These are phyloP conservation scores for Acacia melanoxylon DNA, from an alignment of 306 rosid species.

Conservation along the genomic window DNA sequence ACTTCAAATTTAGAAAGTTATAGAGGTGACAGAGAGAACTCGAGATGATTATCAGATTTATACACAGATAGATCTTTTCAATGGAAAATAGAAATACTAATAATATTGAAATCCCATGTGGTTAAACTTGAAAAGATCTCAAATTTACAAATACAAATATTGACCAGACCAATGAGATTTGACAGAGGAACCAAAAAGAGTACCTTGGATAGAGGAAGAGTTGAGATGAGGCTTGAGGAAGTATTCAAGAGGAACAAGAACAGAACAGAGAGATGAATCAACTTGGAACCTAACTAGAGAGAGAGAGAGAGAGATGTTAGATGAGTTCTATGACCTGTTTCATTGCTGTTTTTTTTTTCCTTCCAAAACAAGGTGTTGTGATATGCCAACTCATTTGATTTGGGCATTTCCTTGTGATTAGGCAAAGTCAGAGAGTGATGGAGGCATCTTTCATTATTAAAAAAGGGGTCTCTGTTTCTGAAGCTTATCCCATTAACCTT, in stretches of 20 bases:
- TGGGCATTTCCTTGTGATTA: slow-evolving; percentile 41
- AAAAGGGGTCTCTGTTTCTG: slow-evolving; percentile 24
- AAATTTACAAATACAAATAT: slow-evolving; percentile 1
- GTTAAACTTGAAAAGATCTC: not conserved
- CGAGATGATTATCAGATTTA: not conserved
- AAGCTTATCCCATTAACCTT: slow-evolving; percentile 10
- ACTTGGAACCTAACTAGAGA: slow-evolving; percentile 31
- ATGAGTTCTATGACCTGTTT: slow-evolving; percentile 34
- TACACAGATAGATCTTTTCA: not conserved
- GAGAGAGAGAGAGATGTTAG: slow-evolving; percentile 10
- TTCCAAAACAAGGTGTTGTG: slow-evolving; percentile 3
- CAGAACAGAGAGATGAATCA: slow-evolving; percentile 21
- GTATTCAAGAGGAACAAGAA: slow-evolving; percentile 15
- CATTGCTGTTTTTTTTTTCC: not conserved
- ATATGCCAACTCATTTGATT: slow-evolving; percentile 48
- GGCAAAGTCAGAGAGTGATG: slow-evolving; percentile 44
- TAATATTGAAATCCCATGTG: slow-evolving; percentile 15
- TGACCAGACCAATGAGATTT: not conserved
- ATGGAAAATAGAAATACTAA: not conserved
- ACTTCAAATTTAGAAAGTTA: not conserved
- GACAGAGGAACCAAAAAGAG: not conserved
- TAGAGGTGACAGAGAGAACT: not conserved
- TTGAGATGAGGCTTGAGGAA: slow-evolving; percentile 20
- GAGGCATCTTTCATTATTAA: slow-evolving; percentile 24
- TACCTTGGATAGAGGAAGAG: slow-evolving; percentile 37